phyloP scores from a whole-genome alignment of 179 eudicot genomes.

The Beta lomatogona region DNA sequence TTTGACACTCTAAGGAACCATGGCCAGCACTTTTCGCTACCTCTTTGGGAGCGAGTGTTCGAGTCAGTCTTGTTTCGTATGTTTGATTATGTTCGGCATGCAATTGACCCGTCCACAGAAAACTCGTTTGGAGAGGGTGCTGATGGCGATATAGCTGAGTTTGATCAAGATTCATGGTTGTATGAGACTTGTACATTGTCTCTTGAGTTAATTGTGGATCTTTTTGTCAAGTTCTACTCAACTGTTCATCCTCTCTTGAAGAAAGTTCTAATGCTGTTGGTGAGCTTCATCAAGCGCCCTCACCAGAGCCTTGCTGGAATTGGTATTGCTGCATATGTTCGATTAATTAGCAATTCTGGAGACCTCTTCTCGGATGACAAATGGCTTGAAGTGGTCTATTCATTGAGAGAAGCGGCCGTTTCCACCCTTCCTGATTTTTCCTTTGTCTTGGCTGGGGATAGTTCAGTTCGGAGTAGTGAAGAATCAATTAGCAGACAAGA shows the following conservation, averaged over 20 bases:
- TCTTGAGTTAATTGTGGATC: constrained; percentile 92
- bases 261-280: constrained; percentile 76
- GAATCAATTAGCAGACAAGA: constrained; percentile 39
- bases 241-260: constrained; percentile 84
- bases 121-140: constrained; percentile 45
- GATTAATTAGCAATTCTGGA: constrained; percentile 93
- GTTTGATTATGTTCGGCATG: constrained; percentile 92
- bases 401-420: constrained; percentile 79
- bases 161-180: constrained; percentile 97
- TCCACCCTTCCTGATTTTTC: constrained; percentile 92
- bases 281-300: constrained; percentile 89
- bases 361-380: constrained; percentile 79
- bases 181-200: constrained; percentile 91
- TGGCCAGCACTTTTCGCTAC: constrained; percentile 89
- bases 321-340: constrained; percentile 95
- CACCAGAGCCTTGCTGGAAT: constrained; percentile 99
- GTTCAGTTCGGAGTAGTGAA: constrained; percentile 41
- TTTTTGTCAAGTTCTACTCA: constrained; percentile 79
- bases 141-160: constrained; percentile 53
- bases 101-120: constrained; percentile 71
- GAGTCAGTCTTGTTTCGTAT: constrained; percentile 94
- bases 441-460: constrained; percentile 44
- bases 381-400: constrained; percentile 84
- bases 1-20: constrained; percentile 90
- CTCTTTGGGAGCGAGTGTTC: constrained; percentile 94